Base-by-base conservation (phyloP, 1,284 basidiomycete genomes). In the Microbotryomycetes sp. region DNA sequence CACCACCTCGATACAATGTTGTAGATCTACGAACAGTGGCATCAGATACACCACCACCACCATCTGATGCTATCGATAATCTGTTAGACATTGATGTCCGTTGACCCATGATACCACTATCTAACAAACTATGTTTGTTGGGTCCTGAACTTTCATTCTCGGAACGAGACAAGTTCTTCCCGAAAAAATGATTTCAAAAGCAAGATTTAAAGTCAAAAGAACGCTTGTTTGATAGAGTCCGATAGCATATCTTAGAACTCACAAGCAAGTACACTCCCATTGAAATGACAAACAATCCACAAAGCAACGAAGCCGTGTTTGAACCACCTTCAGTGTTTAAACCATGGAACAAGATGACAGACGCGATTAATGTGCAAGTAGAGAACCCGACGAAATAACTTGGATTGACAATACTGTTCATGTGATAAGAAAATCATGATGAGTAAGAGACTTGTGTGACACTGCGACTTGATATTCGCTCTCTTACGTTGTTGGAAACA, bases 361-460 rank as follows among this genome's bases (percentile, higher is more conserved):
- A 97, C 0, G 94, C 92, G 56, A 94, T 81, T 72, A 97, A 89
- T 29, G 94, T 97, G 14, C 88, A 88, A 2, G 91, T 90, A n/a
- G 92, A 93, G 79, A 99, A 99, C 76, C 90, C 88, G 76, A 97
- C 94, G 74, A 94, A 97, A 79, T 98, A 98, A 81, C 96, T 89
- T 0, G 96, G 94, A 75, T 99, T 98, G 62, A 98, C 59, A 25
- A 69, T 93, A 49, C 89, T 91, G n/a, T n/a, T n/a, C n/a, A n/a
- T n/a, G 74, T 32, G 28, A 45, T 47, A 22, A n/a, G 3, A 50
- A 1, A 42, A 49, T 12, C 53, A 50, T 5, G 30, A n/a, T n/a
- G n/a, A n/a, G n/a, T n/a, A n/a, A n/a, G n/a, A n/a, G n/a, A n/a
- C n/a, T n/a, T n/a, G n/a, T n/a, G n/a, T n/a, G n/a, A n/a, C n/a